Evolutionary conservation across 2,329 filamentous ascomycete species (phyloP).

Genomic region (Fusarium sp.): DNA sequence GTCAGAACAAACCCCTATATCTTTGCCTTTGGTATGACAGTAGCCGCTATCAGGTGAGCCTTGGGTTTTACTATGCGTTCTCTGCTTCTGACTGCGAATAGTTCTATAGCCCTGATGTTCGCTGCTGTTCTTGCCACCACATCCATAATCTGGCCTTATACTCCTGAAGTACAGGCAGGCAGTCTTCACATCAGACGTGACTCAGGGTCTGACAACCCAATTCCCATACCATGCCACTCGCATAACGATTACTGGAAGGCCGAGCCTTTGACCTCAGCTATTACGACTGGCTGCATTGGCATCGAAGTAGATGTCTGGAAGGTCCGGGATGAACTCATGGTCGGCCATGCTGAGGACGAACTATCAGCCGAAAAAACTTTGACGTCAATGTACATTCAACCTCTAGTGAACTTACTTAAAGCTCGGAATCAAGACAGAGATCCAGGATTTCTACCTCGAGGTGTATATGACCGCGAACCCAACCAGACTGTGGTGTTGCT

Average conservation of each 20-base stretch:
- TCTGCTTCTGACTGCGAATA: neutral
- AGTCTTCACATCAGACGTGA: neutral
- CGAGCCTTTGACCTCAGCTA: constrained; percentile 70
- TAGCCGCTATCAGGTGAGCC: constrained; percentile 20
- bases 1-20: constrained; percentile 19
- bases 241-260: constrained; percentile 78
- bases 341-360: constrained; percentile 69
- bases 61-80: rapidly evolving
- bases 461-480: constrained; percentile 66
- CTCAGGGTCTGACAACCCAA: neutral
- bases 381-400: constrained; percentile 69
- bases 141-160: constrained; percentile 13
- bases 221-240: constrained; percentile 69
- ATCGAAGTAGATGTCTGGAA: constrained; percentile 78
- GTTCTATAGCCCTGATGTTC: constrained; percentile 19
- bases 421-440: constrained; percentile 49
- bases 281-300: constrained; percentile 67
- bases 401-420: constrained; percentile 67
- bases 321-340: constrained; percentile 62
- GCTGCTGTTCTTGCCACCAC: constrained; percentile 16
- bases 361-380: constrained; percentile 68
- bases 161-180: neutral
- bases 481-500: constrained; percentile 68
- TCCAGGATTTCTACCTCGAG: constrained; percentile 47
- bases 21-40: constrained; percentile 21